phyloP scores from a whole-genome alignment of 371 early-diverging fungal genomes.

The Rhizopus arrhizus region DNA sequence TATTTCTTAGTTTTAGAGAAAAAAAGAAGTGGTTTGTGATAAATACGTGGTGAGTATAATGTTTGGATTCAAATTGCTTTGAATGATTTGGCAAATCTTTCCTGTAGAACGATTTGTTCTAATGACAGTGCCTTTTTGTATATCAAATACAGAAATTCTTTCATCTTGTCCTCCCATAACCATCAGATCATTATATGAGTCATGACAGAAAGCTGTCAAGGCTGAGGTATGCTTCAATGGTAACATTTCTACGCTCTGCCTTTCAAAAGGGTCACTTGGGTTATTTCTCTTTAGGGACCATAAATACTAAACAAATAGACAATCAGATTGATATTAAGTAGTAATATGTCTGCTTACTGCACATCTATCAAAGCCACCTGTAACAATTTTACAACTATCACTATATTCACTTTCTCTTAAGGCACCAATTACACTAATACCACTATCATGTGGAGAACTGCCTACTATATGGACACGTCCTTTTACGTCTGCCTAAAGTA shows the following conservation, averaged over 20 bases:
- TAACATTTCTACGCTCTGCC: neutral
- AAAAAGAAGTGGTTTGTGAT: neutral
- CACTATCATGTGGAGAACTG: constrained; percentile 36
- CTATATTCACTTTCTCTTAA: constrained; percentile 20
- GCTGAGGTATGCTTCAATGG: constrained; percentile 31
- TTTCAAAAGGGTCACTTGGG: neutral
- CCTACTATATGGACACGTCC: constrained; percentile 27
- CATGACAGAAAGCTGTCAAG: constrained; percentile 29
- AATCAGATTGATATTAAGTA: neutral
- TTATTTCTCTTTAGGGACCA: constrained; percentile 19
- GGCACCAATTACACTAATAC: constrained; percentile 24
- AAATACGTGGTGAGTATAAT: constrained; percentile 22
- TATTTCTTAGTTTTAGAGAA: neutral
- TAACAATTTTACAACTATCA: constrained; percentile 35
- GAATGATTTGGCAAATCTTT: constrained; percentile 17
- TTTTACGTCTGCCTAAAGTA: constrained; percentile 23
- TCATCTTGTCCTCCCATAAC: constrained; percentile 40
- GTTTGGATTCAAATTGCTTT: constrained; percentile 20
- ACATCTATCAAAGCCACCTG: constrained; percentile 40
- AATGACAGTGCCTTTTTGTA: constrained; percentile 8
- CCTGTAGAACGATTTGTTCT: constrained; percentile 9
- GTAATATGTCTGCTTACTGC: constrained; percentile 24
- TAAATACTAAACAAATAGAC: constrained; percentile 17
- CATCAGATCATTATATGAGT: constrained; percentile 20
- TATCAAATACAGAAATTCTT: constrained; percentile 28